Conservation (phyloP, 2,329 filamentous ascomycete species). For the Microcyclosporella mali region DNA sequence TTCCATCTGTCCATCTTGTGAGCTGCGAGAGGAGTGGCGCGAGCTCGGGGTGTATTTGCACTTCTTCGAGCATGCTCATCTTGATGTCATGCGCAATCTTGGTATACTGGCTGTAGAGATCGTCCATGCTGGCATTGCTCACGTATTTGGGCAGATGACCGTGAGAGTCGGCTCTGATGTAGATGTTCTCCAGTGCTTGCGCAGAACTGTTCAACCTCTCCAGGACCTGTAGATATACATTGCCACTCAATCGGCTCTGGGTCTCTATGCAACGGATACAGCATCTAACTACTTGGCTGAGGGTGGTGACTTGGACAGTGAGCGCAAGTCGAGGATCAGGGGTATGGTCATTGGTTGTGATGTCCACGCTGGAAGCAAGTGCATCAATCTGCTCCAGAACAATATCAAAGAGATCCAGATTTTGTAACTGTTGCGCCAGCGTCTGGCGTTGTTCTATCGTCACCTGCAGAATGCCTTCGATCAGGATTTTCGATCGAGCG, state of each 20-base stretch:
- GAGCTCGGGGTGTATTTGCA: constrained; percentile 14
- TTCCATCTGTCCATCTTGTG: constrained; percentile 20
- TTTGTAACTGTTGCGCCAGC: constrained; percentile 5
- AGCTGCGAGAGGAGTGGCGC: constrained; percentile 19
- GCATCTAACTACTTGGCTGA: too few species aligned
- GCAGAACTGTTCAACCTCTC: background rate
- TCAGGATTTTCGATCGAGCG: constrained; percentile 68
- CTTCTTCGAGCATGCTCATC: background rate
- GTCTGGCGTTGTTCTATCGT: constrained; percentile 16
- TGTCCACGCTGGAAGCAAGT: constrained; percentile 3
- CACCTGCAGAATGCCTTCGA: constrained; percentile 73
- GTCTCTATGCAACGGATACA: constrained; percentile 5
- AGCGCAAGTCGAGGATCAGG: too few species aligned
- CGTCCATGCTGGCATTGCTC: too few species aligned
- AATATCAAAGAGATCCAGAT: constrained; percentile 1
- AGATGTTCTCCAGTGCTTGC: too few species aligned
- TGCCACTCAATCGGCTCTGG: constrained; percentile 15
- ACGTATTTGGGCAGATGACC: too few species aligned
- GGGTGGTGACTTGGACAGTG: too few species aligned
- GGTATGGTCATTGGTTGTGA: too few species aligned
- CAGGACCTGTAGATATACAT: constrained; percentile 10
- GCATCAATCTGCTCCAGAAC: constrained; percentile 8
- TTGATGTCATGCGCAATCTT: background rate
- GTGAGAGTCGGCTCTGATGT: too few species aligned
- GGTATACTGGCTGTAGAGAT: too few species aligned